Evolutionary conservation across 805 yeast genomes (phyloP), one percentile per base, ranked within the genome.

Genomic region (Kluyveromyces siamensis): DNA sequence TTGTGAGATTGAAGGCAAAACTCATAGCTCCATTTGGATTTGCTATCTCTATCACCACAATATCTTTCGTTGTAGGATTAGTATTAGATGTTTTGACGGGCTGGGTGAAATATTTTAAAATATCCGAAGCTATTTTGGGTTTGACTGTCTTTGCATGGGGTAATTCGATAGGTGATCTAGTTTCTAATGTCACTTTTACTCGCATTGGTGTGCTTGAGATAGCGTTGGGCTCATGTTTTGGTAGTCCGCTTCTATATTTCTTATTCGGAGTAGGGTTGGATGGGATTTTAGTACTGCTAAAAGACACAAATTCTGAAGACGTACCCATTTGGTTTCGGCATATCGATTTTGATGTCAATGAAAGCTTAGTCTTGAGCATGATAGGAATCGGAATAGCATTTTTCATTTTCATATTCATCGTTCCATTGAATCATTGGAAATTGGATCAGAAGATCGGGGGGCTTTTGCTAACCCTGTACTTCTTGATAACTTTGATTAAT

Each of bases 151-250:
- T 91, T 64, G 96, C 98, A 0, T 68, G 91, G 50, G 98, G 99
- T 5, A 93, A 91, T 63, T 90, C 96, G 1, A 69, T 86, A 7
- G 97, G 98, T 6, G 99, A 91, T 60, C 69, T 90, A 43, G 81
- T 90, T 1, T 84, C 96, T 0, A 88, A 91, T 56, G 63, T 84
- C 36, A 84, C 95, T 0, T 78, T 91, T 25, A 89, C 96, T 0
- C 71, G 71, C 49, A 76, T 87, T 74, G 96, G 96, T 0, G 81
- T 79, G 68, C 87, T 96, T 0, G 74, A 84, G 42, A 85, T 91
- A 85, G 97, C 97, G 0, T 71, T 93, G n/a, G 86, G 93, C 27
- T 96, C 97, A 0, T 90, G 98, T 60, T 84, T 90, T 63, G 98
- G 97, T 0, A 88, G 96, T 1, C 98, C 98, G 0, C 67, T 91